These are phyloP conservation scores for Colletotrichum sp. DNA, from an alignment of 2,329 filamentous ascomycete species.

Conservation along the genomic window DNA sequence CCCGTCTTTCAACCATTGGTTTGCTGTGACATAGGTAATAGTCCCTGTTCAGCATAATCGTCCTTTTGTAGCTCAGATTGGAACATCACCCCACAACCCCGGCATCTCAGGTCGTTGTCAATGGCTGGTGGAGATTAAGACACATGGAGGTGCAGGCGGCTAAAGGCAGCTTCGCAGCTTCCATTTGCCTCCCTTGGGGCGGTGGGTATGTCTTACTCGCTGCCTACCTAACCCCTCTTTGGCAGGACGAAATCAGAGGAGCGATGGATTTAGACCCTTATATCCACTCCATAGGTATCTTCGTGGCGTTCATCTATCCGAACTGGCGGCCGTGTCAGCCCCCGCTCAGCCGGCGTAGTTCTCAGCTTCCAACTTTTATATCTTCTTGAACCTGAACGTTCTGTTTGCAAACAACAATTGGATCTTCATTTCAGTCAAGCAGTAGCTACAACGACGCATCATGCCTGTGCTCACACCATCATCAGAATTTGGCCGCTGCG, in stretches of 20 bases:
- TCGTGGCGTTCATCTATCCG: neutral
- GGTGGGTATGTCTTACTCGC: neutral
- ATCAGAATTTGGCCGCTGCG: conserved; percentile 45
- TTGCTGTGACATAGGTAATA: neutral
- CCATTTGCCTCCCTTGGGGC: neutral
- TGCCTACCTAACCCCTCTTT: neutral
- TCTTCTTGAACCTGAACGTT: neutral
- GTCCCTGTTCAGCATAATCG: neutral
- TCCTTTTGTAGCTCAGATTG: neutral
- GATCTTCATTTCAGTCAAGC: neutral
- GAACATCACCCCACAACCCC: neutral
- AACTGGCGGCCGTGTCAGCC: neutral
- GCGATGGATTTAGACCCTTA: neutral
- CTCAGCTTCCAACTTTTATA: neutral
- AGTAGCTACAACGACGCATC: neutral
- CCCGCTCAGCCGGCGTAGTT: neutral
- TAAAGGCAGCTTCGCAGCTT: neutral
- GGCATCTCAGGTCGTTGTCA: neutral
- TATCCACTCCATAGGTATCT: neutral
- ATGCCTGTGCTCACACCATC: conserved; percentile 43
- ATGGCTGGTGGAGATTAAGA: neutral
- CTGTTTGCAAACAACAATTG: neutral
- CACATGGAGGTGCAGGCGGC: neutral
- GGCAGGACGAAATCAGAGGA: neutral
- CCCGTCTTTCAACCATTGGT: neutral